Base-by-base conservation (phyloP, 805 yeast species). In the Metschnikowia hibisci region DNA sequence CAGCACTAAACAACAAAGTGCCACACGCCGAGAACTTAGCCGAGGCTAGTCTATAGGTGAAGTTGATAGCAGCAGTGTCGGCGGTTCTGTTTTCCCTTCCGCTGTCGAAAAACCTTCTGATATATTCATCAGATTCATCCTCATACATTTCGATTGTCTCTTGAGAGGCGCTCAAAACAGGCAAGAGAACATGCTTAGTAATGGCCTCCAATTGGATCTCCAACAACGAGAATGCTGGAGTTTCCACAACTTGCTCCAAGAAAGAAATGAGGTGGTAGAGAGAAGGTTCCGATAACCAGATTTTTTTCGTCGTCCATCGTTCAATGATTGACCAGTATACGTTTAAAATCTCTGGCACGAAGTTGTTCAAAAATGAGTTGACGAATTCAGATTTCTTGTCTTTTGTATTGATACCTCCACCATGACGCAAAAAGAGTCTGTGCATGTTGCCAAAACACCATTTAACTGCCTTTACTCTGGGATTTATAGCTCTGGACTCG, bases 11-110 rank as follows among this genome's bases (percentile, higher is more conserved):
- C 12, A 71, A 31, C 25, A 58, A 50, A 44, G 55, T 55, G 14
- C 57, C 52, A 20, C 67, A 58, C 12, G 58, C 78, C 56, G 75
- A 72, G 47, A 68, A 67, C 48, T 64, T 63, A 33, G 62, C 63
- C 18, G 63, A 51, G 6, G 67, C 55, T 46, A 74, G 56, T 30
- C 70, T 53, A 55, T 59, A 71, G 28, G 73, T 50, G 45, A 77
- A 75, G 55, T 73, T 73, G 39, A 70, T 66, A 6, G 79, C 68
- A 1, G 80, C 80, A 28, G 71, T 67, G 48, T 75, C 80, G 4
- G 80, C 66, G 26, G 74, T 73, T 30, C 68, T 71, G 26, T 64
- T 62, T 43, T 74, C 80, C 44, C 74, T 63, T 50, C 69, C 71
- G 33, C 80, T 66, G 60, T 71, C 74, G 45, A 69, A 70, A 44